phyloP scores from a whole-genome alignment of 352 stramenopile species.

The Salisapilia sapeloensis region DNA sequence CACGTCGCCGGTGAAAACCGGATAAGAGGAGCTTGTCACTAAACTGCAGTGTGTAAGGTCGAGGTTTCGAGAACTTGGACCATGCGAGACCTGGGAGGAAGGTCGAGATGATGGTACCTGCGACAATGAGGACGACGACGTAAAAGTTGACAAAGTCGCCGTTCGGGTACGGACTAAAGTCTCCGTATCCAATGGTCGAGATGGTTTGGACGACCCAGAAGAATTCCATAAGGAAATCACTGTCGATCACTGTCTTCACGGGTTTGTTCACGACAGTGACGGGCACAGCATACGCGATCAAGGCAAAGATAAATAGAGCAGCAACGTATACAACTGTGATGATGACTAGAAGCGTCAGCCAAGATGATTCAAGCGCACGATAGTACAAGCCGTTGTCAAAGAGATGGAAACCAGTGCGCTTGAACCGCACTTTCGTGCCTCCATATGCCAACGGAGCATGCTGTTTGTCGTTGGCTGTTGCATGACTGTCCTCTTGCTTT shows the following conservation, averaged over 20 bases:
- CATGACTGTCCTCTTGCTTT: too few relatives aligned
- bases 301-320: constrained; percentile 15
- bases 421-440: constrained; percentile 19
- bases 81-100: constrained; percentile 34
- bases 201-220: constrained; percentile 48
- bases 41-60: constrained; percentile 24
- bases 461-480: too few relatives aligned
- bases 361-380: constrained; percentile 22
- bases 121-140: constrained; percentile 26
- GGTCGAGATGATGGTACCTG: constrained; percentile 19
- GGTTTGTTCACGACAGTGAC: constrained; percentile 3
- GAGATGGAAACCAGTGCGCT: constrained; percentile 15
- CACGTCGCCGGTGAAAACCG: constrained; percentile 23
- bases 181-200: constrained; percentile 35
- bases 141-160: constrained; percentile 41
- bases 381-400: constrained; percentile 38
- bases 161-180: constrained; percentile 19
- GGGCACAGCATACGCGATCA: constrained; percentile 10
- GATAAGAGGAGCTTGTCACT: constrained; percentile 30
- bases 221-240: too few relatives aligned
- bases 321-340: constrained; percentile 19
- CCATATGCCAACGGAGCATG: too few relatives aligned
- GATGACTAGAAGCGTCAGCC: constrained; percentile 15
- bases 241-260: too few relatives aligned
- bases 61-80: constrained; percentile 47